These are phyloP conservation scores for Amylocystis lapponica DNA, from an alignment of 768 basidiomycete genomes.

Conservation along the genomic window DNA sequence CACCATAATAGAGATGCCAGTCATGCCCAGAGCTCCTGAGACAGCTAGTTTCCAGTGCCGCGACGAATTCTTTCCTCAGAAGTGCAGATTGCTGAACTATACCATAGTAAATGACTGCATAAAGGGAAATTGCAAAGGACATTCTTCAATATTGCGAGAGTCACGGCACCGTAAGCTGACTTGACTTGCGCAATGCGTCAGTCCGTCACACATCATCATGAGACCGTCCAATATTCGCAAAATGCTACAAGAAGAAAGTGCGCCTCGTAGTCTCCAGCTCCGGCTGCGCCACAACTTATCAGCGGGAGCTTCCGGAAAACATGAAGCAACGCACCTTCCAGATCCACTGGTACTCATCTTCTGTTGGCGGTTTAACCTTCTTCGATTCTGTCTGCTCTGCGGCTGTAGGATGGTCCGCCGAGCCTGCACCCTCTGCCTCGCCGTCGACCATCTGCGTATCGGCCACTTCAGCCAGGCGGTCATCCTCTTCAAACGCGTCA, in stretches of 20 bases:
- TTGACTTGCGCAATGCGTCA: too few species aligned
- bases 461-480: slow-evolving; percentile 14
- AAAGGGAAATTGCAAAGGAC: too few species aligned
- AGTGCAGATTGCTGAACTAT: too few species aligned
- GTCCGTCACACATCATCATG: too few species aligned
- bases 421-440: slow-evolving; percentile 22
- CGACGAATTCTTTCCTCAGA: too few species aligned
- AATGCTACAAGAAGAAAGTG: slow-evolving; percentile 78
- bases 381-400: slow-evolving; percentile 12
- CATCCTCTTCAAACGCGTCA: slow-evolving; percentile 34
- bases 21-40: too few species aligned
- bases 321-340: slow-evolving; percentile 67
- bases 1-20: too few species aligned
- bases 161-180: too few species aligned
- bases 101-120: too few species aligned
- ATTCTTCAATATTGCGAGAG: too few species aligned
- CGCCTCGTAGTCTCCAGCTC: slow-evolving; percentile 86
- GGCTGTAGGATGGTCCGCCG: slow-evolving; percentile 11
- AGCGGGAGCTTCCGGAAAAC: neutral
- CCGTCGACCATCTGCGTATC: slow-evolving; percentile 27
- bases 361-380: slow-evolving; percentile 50
- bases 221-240: too few species aligned
- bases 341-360: slow-evolving; percentile 79
- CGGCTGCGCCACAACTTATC: slow-evolving; percentile 46
- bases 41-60: too few species aligned